Percentiles rank a stretch among this genome's conserved stretches.
Conservation (phyloP, 2,329 filamentous ascomycete genomes). For the Trichothecium sympodiale region DNA sequence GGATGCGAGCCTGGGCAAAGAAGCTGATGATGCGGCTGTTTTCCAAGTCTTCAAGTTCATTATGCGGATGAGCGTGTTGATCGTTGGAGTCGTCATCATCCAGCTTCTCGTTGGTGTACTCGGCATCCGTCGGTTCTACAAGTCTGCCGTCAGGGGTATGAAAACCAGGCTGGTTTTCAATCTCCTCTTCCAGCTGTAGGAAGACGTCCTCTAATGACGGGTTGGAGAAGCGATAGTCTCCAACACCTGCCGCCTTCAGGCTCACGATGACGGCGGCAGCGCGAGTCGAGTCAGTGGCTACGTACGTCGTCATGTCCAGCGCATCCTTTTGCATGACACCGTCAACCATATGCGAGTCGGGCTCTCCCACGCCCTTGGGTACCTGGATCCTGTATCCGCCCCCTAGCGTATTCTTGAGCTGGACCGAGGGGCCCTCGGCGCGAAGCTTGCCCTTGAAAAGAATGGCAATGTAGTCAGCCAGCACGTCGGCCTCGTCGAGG, state of each 20-base stretch:
- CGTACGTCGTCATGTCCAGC: constrained; percentile 64
- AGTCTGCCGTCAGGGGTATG: too few relatives aligned
- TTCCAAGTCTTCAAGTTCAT: too few relatives aligned
- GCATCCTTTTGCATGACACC: constrained; percentile 46
- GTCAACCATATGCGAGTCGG: too few relatives aligned
- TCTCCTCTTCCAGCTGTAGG: constrained; percentile 72
- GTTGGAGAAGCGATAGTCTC: constrained; percentile 75
- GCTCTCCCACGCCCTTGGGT: constrained; percentile 1
- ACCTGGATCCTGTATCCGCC: constrained; percentile 51
- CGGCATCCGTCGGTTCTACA: too few relatives aligned
- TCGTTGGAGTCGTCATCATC: constrained; percentile 10
- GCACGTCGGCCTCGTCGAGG: constrained; percentile 57
- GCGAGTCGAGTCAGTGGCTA: constrained; percentile 55
- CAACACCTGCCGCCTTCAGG: constrained; percentile 55
- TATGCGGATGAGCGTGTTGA: too few relatives aligned
- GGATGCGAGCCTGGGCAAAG: constrained; percentile 8
- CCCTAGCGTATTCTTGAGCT: constrained; percentile 51
- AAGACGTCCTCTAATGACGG: constrained; percentile 93
- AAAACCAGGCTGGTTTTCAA: constrained; percentile 51
- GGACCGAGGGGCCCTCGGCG: constrained; percentile 50
- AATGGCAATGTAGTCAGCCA: constrained; percentile 58
- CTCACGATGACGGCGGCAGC: constrained; percentile 61
- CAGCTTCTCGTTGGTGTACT: too few relatives aligned
- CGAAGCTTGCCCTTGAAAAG: constrained; percentile 52
- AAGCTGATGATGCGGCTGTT: neutral